phyloP scores from a whole-genome alignment of 768 basidiomycete genomes.

The Exsudoporus frostii region DNA sequence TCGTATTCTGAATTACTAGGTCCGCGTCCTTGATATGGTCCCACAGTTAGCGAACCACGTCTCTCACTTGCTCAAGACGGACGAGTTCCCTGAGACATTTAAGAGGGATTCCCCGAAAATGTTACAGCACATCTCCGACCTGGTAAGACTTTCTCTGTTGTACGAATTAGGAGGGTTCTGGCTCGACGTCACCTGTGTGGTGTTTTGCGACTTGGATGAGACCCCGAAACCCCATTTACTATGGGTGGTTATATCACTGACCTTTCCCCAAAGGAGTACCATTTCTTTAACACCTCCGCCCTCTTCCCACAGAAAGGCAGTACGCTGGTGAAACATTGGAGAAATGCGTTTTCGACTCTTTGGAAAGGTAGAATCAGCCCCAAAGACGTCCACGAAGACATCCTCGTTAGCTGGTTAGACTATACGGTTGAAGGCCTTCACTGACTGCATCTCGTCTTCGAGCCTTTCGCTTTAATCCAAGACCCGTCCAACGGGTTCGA shows the following conservation, averaged over 20 bases:
- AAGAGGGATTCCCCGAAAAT: background rate
- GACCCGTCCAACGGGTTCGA: constrained; percentile 1
- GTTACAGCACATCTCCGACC: background rate
- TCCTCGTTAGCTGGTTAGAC: background rate
- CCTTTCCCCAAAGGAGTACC: constrained; percentile 4
- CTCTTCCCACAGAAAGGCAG: constrained; percentile 3
- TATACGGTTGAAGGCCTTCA: background rate
- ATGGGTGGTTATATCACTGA: constrained; percentile 3
- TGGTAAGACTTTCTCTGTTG: background rate
- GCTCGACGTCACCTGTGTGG: constrained; percentile 5
- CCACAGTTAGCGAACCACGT: background rate
- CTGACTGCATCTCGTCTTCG: background rate
- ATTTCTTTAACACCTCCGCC: constrained; percentile 2
- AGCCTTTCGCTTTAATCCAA: background rate
- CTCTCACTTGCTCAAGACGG: background rate
- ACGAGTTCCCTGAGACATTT: background rate
- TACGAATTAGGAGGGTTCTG: constrained; percentile 3
- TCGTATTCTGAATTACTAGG: background rate
- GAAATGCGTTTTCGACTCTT: background rate
- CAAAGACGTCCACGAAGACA: background rate
- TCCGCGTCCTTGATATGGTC: background rate
- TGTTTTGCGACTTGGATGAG: constrained; percentile 1
- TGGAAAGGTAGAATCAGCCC: background rate
- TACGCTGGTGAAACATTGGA: background rate
- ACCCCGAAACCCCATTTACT: background rate